Percentiles rank a stretch among this genome's conserved stretches.
These are phyloP conservation scores for Fusarium clavum DNA, from an alignment of 2,329 filamentous ascomycete genomes.

Conservation along the genomic window DNA sequence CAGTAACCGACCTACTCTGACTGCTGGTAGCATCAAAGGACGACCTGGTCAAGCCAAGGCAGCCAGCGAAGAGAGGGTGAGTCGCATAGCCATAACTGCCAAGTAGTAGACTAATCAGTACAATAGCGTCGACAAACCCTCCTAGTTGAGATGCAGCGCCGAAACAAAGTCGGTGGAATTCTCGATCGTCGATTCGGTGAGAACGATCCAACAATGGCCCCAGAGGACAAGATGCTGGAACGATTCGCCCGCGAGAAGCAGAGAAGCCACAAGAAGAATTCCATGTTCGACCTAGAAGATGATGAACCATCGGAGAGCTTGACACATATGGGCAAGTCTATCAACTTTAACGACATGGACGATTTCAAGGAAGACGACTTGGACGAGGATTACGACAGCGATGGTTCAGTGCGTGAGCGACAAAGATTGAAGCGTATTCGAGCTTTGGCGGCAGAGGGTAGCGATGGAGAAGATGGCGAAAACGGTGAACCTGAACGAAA, in stretches of 20 bases:
- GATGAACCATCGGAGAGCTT: constrained; percentile 73
- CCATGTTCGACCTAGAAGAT: constrained; percentile 89
- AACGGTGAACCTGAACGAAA: constrained; percentile 80
- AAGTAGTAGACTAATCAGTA: constrained; percentile 21
- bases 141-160: constrained; percentile 87
- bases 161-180: constrained; percentile 92
- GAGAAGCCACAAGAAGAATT: constrained; percentile 78
- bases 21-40: constrained; percentile 71
- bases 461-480: constrained; percentile 62
- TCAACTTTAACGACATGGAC: constrained; percentile 74
- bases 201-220: constrained; percentile 91
- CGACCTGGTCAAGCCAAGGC: constrained; percentile 88
- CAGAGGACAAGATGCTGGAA: constrained; percentile 91
- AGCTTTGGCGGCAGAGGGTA: constrained; percentile 56
- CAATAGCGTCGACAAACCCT: constrained; percentile 80
- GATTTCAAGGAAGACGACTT: constrained; percentile 86
- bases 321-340: constrained; percentile 84
- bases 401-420: constrained; percentile 65
- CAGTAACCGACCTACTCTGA: constrained; percentile 69
- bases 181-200: constrained; percentile 95
- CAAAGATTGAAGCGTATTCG: constrained; percentile 69
- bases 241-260: constrained; percentile 91
- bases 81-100: constrained; percentile 23
- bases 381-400: constrained; percentile 68
- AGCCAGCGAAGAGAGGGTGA: constrained; percentile 84